Evolutionary conservation across 441 rosid species (phyloP).

Genomic region (Kokia cookei): DNA sequence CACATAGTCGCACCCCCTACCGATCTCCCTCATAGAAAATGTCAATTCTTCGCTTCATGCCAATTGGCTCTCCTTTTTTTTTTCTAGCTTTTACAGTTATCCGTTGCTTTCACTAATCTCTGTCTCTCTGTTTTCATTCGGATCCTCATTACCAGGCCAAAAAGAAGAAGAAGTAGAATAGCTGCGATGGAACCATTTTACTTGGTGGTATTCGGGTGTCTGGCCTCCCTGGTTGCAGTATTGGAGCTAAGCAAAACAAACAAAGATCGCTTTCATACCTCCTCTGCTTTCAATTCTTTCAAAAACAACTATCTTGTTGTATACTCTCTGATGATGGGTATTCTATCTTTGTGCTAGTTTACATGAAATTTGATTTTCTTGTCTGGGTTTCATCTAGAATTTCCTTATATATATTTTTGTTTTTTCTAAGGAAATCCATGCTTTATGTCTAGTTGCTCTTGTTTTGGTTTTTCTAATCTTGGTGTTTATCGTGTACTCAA

Average conservation of each 20-base stretch:
- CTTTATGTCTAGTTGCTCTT: not conserved
- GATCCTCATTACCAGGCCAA: not conserved
- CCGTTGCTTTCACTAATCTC: not conserved
- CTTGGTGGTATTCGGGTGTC: conserved; percentile 58
- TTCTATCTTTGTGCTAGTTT: not conserved
- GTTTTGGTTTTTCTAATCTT: not conserved
- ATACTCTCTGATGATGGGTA: conserved; percentile 93
- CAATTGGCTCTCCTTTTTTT: not conserved
- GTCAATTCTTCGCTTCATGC: conserved; percentile 4
- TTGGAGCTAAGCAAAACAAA: conserved; percentile 70
- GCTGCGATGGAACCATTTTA: conserved; percentile 59
- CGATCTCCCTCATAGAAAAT: conserved; percentile 5
- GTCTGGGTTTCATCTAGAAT: not conserved
- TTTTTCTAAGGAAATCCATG: not conserved
- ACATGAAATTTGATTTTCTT: not conserved
- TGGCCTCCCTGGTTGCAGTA: conserved; percentile 49
- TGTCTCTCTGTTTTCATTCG: not conserved
- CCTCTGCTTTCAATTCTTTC: conserved; percentile 69
- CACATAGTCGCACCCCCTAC: not conserved
- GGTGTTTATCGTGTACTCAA: no score
- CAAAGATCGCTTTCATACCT: conserved; percentile 63
- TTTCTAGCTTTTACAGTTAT: not conserved
- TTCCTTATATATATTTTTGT: not conserved
- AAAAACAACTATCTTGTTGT: conserved; percentile 80
- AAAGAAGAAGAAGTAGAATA: not conserved